These are phyloP conservation scores for Penicillium lividum DNA, from an alignment of 495 filamentous ascomycete genomes.

Conservation along the genomic window DNA sequence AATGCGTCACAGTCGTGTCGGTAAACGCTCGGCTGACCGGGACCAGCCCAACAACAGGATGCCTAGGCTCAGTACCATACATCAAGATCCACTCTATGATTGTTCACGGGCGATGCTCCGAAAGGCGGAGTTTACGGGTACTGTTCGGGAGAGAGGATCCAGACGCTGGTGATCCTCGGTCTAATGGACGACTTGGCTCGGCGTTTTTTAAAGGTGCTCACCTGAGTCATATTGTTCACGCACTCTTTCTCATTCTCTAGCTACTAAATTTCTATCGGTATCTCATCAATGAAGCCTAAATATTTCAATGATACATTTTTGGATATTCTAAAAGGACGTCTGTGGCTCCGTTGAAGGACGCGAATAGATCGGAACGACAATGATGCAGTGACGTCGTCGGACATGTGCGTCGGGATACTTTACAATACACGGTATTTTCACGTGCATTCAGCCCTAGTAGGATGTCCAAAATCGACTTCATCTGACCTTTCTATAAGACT, in stretches of 20 bases:
- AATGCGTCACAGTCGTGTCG: conserved; percentile 43
- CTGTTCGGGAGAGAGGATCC: conserved; percentile 48
- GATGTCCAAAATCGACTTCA: neutral
- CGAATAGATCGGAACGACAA: conserved; percentile 16
- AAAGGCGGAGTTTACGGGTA: conserved; percentile 34
- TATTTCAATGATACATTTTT: neutral
- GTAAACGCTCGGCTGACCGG: conserved; percentile 51
- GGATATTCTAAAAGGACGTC: neutral
- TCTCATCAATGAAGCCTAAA: conserved; percentile 7
- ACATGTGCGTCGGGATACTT: conserved; percentile 26
- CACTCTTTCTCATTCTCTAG: neutral
- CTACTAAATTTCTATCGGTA: conserved; percentile 13
- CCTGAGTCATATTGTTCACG: neutral
- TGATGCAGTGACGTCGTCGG: conserved; percentile 34
- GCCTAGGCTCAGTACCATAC: conserved; percentile 22
- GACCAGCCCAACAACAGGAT: conserved; percentile 21
- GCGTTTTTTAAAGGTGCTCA: conserved; percentile 7
- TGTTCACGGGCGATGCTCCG: conserved; percentile 35
- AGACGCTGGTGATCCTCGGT: conserved; percentile 44
- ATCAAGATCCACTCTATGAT: conserved; percentile 15
- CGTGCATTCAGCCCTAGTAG: conserved; percentile 11
- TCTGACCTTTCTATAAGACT: neutral
- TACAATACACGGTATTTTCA: conserved; percentile 34
- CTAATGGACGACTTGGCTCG: conserved; percentile 34
- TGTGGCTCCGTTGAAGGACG: conserved; percentile 3